Evolutionary conservation across 768 basidiomycete genomes (phyloP), one percentile per base, ranked within the genome.

Genomic region (Naematelia aurantialba): DNA sequence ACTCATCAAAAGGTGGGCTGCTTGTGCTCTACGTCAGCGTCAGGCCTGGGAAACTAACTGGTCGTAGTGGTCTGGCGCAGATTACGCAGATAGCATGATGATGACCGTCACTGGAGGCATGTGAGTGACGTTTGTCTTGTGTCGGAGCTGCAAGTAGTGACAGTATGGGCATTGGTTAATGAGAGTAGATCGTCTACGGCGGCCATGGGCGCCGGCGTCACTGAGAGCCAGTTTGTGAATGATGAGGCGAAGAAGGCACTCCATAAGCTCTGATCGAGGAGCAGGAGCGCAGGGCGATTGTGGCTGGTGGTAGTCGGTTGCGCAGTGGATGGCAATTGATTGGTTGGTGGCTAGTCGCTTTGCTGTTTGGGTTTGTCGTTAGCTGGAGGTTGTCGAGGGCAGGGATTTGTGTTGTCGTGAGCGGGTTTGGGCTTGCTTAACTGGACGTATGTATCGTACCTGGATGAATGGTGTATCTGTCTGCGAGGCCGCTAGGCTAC

Each of bases 201-300:
- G n/a, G 94, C 96, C n/a, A 98, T 98, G 94, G 96, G 94, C 51
- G 85, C 86, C 67, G 94, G 94, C 56, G 91, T 94, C 27, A 96
- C 92, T 0, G 92, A 96, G 79, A 78, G 85, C 34, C 92, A 94
- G 77, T 96, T 94, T 79, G 58, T 55, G 17, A 53, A 59, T 57
- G 57, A 60, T 19, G 63, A 64, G 48, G 45, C 59, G 10, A 61
- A 66, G 49, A 52, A 69, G 17, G 34, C 34, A 39, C 34, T 39
- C 34, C 34, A 39, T 39, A 39, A 39, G 34, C 34, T 39, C 34
- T 39, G 17, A 39, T 8, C 34, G 8, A 8, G 17, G 34, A 39
- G 34, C 17, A n/a, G n/a, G n/a, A n/a, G n/a, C n/a, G n/a, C n/a
- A n/a, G n/a, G n/a, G n/a, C 34, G 34, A 17, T 39, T 39, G 34